These are phyloP conservation scores for Iberis pinnata DNA, from an alignment of 345 rosid genomes.

Conservation along the genomic window DNA sequence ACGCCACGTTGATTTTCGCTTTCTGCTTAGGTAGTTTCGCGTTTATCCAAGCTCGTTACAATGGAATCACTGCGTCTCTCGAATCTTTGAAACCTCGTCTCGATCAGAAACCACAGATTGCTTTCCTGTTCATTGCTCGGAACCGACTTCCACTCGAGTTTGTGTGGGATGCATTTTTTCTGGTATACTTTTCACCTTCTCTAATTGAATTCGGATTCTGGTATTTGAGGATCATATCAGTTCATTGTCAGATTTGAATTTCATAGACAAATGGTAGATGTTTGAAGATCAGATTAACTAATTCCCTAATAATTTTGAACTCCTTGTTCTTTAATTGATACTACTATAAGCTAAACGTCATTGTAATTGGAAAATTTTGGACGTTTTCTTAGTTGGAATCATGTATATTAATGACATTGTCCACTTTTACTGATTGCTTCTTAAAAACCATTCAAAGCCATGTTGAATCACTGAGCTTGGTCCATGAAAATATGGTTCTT, in stretches of 20 bases:
- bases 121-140: constrained; percentile 78
- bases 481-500: neutral
- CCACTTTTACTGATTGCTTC: neutral
- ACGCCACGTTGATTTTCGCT: constrained; percentile 32
- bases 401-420: neutral
- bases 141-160: constrained; percentile 83
- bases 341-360: neutral
- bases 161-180: constrained; percentile 76
- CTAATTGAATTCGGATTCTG: neutral
- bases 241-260: neutral
- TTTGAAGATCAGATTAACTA: neutral
- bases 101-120: constrained; percentile 48
- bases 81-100: constrained; percentile 40
- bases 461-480: neutral
- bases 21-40: constrained; percentile 53
- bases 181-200: constrained; percentile 36
- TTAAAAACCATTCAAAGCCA: neutral
- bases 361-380: neutral
- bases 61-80: constrained; percentile 36
- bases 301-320: neutral
- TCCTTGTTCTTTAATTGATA: neutral
- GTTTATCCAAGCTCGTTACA: constrained; percentile 57
- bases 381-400: neutral
- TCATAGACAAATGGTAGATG: neutral
- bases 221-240: constrained; percentile 9